Percentiles rank a stretch among this genome's conserved stretches.
Conservation (phyloP, 2,329 filamentous ascomycete species). For the Ophiobolus disseminans region DNA sequence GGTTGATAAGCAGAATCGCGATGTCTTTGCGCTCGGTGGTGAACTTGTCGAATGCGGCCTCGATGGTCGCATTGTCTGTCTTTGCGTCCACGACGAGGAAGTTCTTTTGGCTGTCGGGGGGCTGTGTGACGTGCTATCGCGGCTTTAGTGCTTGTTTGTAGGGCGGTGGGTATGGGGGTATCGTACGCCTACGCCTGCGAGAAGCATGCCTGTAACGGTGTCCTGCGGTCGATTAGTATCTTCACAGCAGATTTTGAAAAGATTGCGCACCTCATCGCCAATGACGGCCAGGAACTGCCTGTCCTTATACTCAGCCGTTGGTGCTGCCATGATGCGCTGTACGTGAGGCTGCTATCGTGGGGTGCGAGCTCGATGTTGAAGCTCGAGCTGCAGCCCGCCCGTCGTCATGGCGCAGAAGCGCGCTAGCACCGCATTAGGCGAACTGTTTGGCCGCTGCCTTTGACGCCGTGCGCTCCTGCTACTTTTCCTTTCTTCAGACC, state of each 20-base stretch:
- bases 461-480: constrained; percentile 8
- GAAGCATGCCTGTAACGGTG: constrained; percentile 92
- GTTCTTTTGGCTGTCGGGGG: constrained; percentile 92
- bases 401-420: constrained; percentile 35
- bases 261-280: constrained; percentile 79
- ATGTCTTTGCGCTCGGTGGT: constrained; percentile 93
- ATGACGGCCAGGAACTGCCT: constrained; percentile 97
- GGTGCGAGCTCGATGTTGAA: constrained; percentile 25
- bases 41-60: constrained; percentile 87
- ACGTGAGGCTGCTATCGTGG: constrained; percentile 22
- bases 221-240: constrained; percentile 64
- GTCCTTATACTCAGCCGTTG: constrained; percentile 71
- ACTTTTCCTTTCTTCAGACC: constrained; percentile 14
- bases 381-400: constrained; percentile 20
- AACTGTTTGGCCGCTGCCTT: constrained; percentile 25
- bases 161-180: not conserved
- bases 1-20: constrained; percentile 94
- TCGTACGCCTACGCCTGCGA: constrained; percentile 91
- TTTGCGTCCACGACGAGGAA: constrained; percentile 96
- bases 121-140: constrained; percentile 84
- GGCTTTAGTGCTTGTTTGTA: constrained; percentile 6
- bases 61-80: constrained; percentile 87
- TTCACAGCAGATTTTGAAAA: not conserved
- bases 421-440: constrained; percentile 29
- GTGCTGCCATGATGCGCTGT: constrained; percentile 62